Base-by-base conservation (phyloP, 345 rosid species). In the Populus deltoides region DNA sequence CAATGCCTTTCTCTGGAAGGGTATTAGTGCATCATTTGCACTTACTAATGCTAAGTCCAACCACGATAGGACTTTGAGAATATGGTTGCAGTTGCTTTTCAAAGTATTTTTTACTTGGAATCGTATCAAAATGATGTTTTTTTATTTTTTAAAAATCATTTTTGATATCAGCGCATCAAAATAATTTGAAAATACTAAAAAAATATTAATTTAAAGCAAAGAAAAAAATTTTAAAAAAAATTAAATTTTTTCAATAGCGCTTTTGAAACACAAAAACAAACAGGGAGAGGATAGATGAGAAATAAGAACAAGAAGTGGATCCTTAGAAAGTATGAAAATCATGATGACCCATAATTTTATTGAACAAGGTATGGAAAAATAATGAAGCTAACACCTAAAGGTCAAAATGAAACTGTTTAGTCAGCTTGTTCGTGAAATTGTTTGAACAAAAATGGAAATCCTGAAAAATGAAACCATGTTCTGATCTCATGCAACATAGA, bases 381-480 rank as follows among this genome's bases (percentile, higher is more conserved):
- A 65, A 62, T 29, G 20, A 41, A 43, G 55, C 2, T 55, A 7
- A 24, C 24, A 15, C 15, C 63, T 25, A 53, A 49, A 51, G 62
- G 45, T 29, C 59, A 47, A 70, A 57, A 33, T 35, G 51, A 24
- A 24, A 69, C 29, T 33, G 15, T 43, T 70, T 8, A 65, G 41
- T 29, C 38, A 33, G 43, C 45, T 33, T 45, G 22, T 61, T 74
- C 27, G 27, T 55, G 29, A 43, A 66, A 59, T 67, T 62, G 15
- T 22, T 55, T 39, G 33, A 59, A n/a, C 25, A 35, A 70, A 57
- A 33, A 13, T 22, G n/a, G 39, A 66, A 71, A 25, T 4, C n/a
- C 72, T 13, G 24, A 38, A 51, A 75, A 24, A 53, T 72, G 67
- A 77, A 72, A 12, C 35, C 43, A 49, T 72, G 27, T 45, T 72